Conservation (phyloP, 768 basidiomycete genomes). For the Russula foetens region DNA sequence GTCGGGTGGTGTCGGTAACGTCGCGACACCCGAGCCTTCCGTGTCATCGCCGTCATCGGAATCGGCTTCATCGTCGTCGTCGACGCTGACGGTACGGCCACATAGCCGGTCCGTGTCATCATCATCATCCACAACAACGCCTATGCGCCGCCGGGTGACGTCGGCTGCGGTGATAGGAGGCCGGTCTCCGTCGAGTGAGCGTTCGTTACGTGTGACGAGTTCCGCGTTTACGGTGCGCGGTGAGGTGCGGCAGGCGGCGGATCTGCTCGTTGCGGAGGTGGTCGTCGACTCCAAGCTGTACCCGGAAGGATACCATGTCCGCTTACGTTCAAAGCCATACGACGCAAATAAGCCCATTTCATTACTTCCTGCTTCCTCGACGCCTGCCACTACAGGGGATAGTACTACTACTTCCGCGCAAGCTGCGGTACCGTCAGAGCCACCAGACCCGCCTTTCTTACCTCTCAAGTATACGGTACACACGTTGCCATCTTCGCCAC, state of each 20-base stretch:
- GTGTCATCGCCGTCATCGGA: not conserved
- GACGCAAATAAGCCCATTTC: slow-evolving; percentile 32
- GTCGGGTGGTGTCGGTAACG: not conserved
- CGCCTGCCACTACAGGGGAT: not conserved
- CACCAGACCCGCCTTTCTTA: slow-evolving; percentile 26
- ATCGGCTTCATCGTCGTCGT: not conserved
- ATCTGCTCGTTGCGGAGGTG: slow-evolving; percentile 71
- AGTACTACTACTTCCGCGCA: not conserved
- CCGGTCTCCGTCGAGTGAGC: slow-evolving; percentile 31
- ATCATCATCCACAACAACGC: slow-evolving; percentile 3
- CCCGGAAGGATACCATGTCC: slow-evolving; percentile 61
- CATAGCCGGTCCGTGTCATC: slow-evolving; percentile 18
- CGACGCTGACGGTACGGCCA: slow-evolving; percentile 2
- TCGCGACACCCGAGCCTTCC: not conserved
- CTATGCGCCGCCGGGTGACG: slow-evolving; percentile 10
- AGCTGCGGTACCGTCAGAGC: not conserved
- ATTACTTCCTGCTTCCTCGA: slow-evolving; percentile 20
- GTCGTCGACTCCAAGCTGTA: slow-evolving; percentile 78
- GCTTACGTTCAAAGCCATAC: slow-evolving; percentile 37
- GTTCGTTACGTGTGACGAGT: slow-evolving; percentile 29
- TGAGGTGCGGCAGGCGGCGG: slow-evolving; percentile 51
- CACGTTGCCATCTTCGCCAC: slow-evolving; percentile 73
- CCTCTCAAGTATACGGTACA: slow-evolving; percentile 56
- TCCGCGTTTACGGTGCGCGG: slow-evolving; percentile 57
- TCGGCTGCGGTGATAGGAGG: slow-evolving; percentile 20